Conservation (phyloP, 1,284 basidiomycete genomes). For the Ceratobasidium sp. region DNA sequence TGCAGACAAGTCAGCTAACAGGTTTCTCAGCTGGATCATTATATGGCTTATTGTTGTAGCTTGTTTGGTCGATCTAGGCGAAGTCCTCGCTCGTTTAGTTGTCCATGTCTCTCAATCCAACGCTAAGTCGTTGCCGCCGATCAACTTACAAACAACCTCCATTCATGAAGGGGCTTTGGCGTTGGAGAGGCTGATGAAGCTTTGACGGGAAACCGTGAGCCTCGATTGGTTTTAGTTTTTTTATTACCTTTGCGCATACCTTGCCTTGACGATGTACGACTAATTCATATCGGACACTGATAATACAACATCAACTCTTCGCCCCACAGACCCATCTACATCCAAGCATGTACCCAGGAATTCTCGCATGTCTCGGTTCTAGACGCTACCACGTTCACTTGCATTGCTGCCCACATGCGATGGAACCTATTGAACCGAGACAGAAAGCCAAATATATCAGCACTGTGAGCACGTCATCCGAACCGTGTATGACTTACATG, state of each 20-base stretch:
- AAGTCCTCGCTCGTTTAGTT: constrained; percentile 84
- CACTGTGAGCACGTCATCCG: no score
- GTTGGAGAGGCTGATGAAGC: no score
- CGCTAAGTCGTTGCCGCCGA: neutral
- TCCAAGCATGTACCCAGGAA: no score
- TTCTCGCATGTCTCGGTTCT: no score
- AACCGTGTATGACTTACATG: no score
- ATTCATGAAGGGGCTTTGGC: no score
- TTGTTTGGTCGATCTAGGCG: constrained; percentile 86
- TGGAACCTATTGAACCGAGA: no score
- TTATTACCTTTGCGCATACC: neutral
- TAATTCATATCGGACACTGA: neutral
- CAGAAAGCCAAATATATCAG: no score
- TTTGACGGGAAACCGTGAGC: no score
- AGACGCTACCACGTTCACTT: no score
- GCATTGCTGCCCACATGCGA: no score
- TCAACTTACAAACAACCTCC: neutral
- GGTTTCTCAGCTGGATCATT: constrained; percentile 78
- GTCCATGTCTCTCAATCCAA: constrained; percentile 67
- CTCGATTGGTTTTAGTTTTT: neutral
- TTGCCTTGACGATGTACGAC: constrained; percentile 20
- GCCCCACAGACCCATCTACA: no score
- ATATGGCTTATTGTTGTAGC: constrained; percentile 95
- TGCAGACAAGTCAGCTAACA: neutral
- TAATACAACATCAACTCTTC: neutral